Evolutionary conservation across 257 asterid species (phyloP).

Genomic region (Ilex aquifolium): DNA sequence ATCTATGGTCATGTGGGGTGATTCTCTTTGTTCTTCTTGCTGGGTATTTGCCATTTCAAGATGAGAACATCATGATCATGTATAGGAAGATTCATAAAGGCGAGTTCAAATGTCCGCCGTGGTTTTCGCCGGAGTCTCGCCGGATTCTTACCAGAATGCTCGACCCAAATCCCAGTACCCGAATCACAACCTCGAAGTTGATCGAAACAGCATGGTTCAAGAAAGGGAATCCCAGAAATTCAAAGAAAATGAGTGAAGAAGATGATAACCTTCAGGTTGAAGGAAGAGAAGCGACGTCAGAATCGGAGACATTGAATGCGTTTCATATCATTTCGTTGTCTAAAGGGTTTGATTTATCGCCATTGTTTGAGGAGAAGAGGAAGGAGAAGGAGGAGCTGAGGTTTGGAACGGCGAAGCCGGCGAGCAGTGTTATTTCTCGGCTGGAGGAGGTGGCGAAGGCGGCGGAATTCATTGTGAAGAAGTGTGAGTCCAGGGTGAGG

Average conservation of each 20-base stretch:
- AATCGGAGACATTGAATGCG: conserved; percentile 35
- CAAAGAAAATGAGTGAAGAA: conserved; percentile 10
- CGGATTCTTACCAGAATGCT: conserved; percentile 29
- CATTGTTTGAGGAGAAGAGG: neutral
- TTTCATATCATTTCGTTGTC: conserved; percentile 48
- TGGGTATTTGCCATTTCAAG: conserved; percentile 42
- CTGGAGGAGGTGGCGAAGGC: conserved; percentile 61
- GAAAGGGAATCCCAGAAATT: conserved; percentile 12
- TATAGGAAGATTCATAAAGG: conserved; percentile 43
- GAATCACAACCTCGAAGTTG: conserved; percentile 31
- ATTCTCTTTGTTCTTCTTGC: conserved; percentile 33
- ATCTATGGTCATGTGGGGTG: conserved; percentile 52
- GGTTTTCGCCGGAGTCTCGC: conserved; percentile 35
- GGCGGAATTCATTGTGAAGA: conserved; percentile 53
- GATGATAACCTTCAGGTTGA: neutral
- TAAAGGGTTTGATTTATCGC: conserved; percentile 43
- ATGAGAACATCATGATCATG: conserved; percentile 27
- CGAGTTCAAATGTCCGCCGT: conserved; percentile 44
- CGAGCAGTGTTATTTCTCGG: conserved; percentile 62
- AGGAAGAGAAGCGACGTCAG: neutral
- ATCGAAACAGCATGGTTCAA: conserved; percentile 36
- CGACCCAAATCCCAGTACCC: conserved; percentile 39
- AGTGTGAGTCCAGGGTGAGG: conserved; percentile 57
- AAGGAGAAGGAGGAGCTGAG: conserved; percentile 39
- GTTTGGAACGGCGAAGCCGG: conserved; percentile 56